These are phyloP conservation scores for Sporobolomyces roseus DNA, from an alignment of 768 basidiomycete species.

Conservation along the genomic window DNA sequence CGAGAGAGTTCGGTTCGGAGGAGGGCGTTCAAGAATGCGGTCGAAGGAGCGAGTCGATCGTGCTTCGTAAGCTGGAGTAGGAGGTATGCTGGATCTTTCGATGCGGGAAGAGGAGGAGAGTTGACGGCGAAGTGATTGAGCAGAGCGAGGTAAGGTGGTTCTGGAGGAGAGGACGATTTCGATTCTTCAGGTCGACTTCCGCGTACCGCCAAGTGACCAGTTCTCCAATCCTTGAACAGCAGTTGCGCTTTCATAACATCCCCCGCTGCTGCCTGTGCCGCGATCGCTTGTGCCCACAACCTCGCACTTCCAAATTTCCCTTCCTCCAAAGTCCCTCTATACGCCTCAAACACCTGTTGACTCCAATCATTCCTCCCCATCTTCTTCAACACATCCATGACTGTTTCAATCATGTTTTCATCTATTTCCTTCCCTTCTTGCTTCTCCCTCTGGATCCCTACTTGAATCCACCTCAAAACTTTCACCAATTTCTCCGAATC, in stretches of 20 bases:
- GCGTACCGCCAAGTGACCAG: not conserved
- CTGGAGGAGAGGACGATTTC: not conserved
- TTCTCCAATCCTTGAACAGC: conserved; percentile 16
- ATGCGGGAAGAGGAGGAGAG: not conserved
- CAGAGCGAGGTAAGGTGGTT: conserved; percentile 27
- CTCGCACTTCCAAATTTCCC: conserved; percentile 3
- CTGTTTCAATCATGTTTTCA: conserved; percentile 11
- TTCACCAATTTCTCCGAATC: conserved; percentile 6
- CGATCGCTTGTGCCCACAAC: conserved; percentile 19
- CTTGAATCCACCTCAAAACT: conserved; percentile 20
- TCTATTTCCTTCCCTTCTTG: not conserved
- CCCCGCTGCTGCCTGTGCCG: conserved; percentile 1
- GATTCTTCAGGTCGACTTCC: no score
- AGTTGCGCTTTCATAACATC: not conserved
- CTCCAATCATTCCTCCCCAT: conserved; percentile 27
- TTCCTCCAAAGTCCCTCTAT: not conserved
- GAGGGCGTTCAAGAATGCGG: conserved; percentile 15
- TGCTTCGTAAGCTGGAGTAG: not conserved
- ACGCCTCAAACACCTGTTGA: conserved; percentile 17
- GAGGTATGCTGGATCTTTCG: conserved; percentile 27
- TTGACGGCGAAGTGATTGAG: conserved; percentile 16
- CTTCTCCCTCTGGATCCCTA: conserved; percentile 1
- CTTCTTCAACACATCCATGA: conserved; percentile 7
- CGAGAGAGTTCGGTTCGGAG: conserved; percentile 29
- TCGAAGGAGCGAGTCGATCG: conserved; percentile 9